A percentile compares a stretch with the other conserved stretches of the same genome.
These are phyloP conservation scores for Cercospora berteroae DNA, from an alignment of 2,329 filamentous ascomycete genomes.

Conservation along the genomic window DNA sequence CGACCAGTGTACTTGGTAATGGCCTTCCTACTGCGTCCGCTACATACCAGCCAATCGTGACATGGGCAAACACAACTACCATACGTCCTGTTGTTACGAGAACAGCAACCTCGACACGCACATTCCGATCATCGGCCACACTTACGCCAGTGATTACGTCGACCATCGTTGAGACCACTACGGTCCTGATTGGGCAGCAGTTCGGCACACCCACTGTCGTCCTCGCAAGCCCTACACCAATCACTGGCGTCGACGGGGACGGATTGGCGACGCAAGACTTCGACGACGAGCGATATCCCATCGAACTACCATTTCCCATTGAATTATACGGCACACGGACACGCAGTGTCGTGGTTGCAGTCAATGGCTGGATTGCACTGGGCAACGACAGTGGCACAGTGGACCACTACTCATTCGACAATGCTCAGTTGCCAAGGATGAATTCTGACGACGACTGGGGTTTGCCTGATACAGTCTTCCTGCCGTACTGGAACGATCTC, in stretches of 20 bases:
- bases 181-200: constrained; percentile 10
- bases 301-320: constrained; percentile 1
- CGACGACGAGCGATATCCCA: constrained; percentile 7
- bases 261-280: constrained; percentile 5
- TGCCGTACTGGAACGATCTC: constrained; percentile 29
- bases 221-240: constrained; percentile 4
- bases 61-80: constrained; percentile 1
- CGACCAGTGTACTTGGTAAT: not conserved
- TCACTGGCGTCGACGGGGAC: not conserved
- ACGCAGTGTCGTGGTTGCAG: not conserved
- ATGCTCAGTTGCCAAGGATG: constrained; percentile 7
- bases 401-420: constrained; percentile 10
- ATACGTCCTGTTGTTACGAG: constrained; percentile 6
- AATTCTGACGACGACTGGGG: constrained; percentile 7
- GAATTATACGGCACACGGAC: not conserved
- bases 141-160: constrained; percentile 1
- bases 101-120: constrained; percentile 5
- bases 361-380: constrained; percentile 12
- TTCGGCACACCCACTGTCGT: constrained; percentile 8
- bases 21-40: not conserved
- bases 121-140: not conserved
- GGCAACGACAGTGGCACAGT: constrained; percentile 3
- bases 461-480: constrained; percentile 11
- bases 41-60: not conserved
- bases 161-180: constrained; percentile 3